A percentile compares a stretch with the other conserved stretches of the same genome.
Evolutionary conservation across 805 yeast genomes (phyloP).

Genomic region (Lachancea meyersii): DNA sequence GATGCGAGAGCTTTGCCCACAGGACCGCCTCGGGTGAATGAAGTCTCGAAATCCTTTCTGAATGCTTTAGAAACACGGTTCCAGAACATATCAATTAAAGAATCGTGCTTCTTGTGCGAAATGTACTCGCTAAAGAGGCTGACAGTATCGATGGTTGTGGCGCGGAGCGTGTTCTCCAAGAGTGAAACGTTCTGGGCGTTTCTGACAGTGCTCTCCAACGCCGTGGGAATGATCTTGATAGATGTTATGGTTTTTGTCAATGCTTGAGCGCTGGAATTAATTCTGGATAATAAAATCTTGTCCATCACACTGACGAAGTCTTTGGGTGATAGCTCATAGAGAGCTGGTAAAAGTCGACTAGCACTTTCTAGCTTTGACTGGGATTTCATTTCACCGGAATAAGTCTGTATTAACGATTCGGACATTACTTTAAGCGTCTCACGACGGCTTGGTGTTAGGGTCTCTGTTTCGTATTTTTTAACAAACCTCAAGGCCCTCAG

Average conservation of each 20-base stretch:
- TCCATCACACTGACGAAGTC: constrained; percentile 22
- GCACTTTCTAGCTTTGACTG: constrained; percentile 11
- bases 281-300: constrained; percentile 20
- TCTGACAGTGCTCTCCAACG: constrained; percentile 19
- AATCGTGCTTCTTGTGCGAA: constrained; percentile 12
- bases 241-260: constrained; percentile 27
- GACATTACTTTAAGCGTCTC: constrained; percentile 18
- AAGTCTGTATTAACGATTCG: constrained; percentile 14
- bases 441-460: constrained; percentile 19
- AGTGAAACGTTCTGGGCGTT: constrained; percentile 13
- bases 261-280: constrained; percentile 16
- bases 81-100: constrained; percentile 24
- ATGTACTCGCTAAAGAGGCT: constrained; percentile 18
- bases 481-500: constrained; percentile 24
- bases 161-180: constrained; percentile 18
- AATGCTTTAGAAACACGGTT: constrained; percentile 19
- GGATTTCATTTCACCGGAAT: constrained; percentile 10
- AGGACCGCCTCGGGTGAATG: constrained; percentile 32
- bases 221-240: constrained; percentile 21
- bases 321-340: constrained; percentile 19
- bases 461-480: constrained; percentile 19
- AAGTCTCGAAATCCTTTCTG: constrained; percentile 29
- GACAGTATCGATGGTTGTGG: constrained; percentile 11
- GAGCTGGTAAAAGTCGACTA: constrained; percentile 12
- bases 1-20: constrained; percentile 28